A percentile compares a stretch with the other conserved stretches of the same genome.
Evolutionary conservation across 305 asterid genomes (phyloP).

Genomic region (Plantago coronopus): DNA sequence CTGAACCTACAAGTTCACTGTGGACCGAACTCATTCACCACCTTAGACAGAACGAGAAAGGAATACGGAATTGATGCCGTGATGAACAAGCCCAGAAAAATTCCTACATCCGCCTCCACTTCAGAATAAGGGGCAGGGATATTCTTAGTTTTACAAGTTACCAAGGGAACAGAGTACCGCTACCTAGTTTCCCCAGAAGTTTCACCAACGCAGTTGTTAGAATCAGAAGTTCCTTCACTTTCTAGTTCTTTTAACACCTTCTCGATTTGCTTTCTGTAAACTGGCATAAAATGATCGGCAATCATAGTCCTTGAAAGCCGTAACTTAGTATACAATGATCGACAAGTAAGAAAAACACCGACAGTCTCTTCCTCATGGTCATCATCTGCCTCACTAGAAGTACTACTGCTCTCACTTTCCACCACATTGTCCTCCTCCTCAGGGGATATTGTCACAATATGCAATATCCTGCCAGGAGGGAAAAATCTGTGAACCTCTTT

Average conservation of each 20-base stretch:
- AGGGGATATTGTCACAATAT: constrained; percentile 54
- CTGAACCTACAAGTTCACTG: constrained; percentile 6
- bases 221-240: constrained; percentile 31
- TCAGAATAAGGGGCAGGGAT: background rate
- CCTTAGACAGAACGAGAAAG: background rate
- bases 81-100: no score
- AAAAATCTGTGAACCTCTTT: constrained; percentile 86
- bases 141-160: background rate
- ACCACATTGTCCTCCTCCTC: constrained; percentile 30
- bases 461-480: constrained; percentile 90
- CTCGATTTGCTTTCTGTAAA: constrained; percentile 76
- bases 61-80: no score
- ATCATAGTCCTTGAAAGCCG: constrained; percentile 90
- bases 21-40: background rate
- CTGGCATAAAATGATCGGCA: constrained; percentile 94
- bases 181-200: constrained; percentile 9
- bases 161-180: background rate
- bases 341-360: constrained; percentile 67
- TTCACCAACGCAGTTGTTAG: constrained; percentile 17
- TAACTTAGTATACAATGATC: constrained; percentile 73
- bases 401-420: constrained; percentile 29
- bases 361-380: constrained; percentile 38
- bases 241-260: constrained; percentile 61
- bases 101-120: no score
- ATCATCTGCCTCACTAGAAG: constrained; percentile 28